A percentile compares a stretch with the other conserved stretches of the same genome.
phyloP scores from a whole-genome alignment of 441 rosid species.

The Eutrema salsugineum region DNA sequence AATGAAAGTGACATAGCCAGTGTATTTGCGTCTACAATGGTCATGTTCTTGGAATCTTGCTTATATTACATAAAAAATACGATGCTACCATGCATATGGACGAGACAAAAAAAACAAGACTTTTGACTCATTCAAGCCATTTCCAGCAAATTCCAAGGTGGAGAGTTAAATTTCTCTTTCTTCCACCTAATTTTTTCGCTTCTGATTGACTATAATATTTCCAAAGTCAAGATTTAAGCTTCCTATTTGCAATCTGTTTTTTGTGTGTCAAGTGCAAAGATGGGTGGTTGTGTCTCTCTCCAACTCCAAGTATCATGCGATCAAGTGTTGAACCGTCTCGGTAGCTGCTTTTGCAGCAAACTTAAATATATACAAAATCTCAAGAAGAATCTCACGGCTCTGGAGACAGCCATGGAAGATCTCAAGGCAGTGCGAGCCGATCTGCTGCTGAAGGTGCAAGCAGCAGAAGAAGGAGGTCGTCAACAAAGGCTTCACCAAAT shows the following conservation, averaged over 20 bases:
- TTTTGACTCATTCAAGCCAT: not conserved
- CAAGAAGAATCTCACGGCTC: not conserved
- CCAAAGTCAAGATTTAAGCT: not conserved
- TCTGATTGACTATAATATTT: not conserved
- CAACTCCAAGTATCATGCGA: not conserved
- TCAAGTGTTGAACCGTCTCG: not conserved
- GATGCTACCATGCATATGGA: not conserved
- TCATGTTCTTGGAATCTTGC: not conserved
- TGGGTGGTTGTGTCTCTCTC: not conserved
- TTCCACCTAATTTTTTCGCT: not conserved
- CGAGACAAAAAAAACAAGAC: not conserved
- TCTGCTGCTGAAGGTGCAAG: not conserved
- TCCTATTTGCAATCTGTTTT: not conserved
- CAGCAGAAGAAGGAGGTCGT: not conserved
- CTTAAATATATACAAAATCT: not conserved
- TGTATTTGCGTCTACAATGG: not conserved
- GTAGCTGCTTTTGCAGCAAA: not conserved
- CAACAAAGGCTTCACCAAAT: constrained; percentile 14
- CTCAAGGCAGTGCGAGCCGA: not conserved
- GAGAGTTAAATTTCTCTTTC: too few species aligned
- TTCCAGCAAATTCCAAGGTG: not conserved
- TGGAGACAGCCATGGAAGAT: not conserved
- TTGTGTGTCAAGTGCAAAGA: not conserved
- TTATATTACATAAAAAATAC: not conserved
- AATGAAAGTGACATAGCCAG: not conserved